These are phyloP conservation scores for Myriosclerotinia scirpicola DNA, from an alignment of 2,329 filamentous ascomycete species.

Conservation along the genomic window DNA sequence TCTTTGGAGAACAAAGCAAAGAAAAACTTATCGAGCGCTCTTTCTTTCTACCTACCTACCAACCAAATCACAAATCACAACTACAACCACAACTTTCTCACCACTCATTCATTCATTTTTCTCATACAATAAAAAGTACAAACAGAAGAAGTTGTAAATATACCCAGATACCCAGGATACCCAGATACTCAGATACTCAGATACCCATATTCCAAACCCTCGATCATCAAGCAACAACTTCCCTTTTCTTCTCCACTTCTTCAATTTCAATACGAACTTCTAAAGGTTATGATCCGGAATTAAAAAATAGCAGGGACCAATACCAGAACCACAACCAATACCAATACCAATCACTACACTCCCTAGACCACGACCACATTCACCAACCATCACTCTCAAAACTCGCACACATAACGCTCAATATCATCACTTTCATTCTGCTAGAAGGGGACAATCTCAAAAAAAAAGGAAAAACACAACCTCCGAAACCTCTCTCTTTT, in stretches of 20 bases:
- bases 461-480: not conserved
- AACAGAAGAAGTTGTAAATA: slow-evolving; percentile 2
- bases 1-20: slow-evolving; percentile 14
- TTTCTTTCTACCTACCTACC: slow-evolving; percentile 2
- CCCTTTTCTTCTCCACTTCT: slow-evolving; percentile 18
- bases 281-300: slow-evolving; percentile 9
- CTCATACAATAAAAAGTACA: not conserved
- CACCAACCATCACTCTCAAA: not conserved
- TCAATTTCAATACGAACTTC: slow-evolving; percentile 21
- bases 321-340: not conserved
- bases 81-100: not conserved
- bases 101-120: slow-evolving; percentile 6
- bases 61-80: not conserved
- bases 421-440: not conserved
- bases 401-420: not conserved
- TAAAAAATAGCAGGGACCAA: slow-evolving; percentile 16
- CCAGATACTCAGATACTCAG: too few species aligned
- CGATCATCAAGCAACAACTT: slow-evolving; percentile 9
- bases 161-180: not conserved
- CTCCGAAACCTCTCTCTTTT: slow-evolving; percentile 8
- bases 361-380: not conserved
- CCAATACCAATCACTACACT: not conserved
- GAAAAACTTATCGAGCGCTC: not conserved
- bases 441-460: slow-evolving; percentile 20
- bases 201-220: not conserved